phyloP scores from a whole-genome alignment of 2,329 filamentous ascomycete species.

The Stenocarpella maydis region DNA sequence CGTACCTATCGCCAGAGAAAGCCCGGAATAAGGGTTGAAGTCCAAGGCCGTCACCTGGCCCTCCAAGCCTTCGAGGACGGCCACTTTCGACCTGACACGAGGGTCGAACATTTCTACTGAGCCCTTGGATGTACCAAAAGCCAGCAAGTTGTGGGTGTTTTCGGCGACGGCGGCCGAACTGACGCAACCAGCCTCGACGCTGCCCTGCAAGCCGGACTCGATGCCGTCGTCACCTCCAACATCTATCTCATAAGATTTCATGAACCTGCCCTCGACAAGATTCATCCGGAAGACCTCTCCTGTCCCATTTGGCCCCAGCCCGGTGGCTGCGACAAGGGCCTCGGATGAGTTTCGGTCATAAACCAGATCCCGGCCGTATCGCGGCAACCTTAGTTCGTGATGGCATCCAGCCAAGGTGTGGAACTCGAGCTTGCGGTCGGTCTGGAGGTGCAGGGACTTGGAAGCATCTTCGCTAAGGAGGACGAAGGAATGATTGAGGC shows the following conservation, averaged over 20 bases:
- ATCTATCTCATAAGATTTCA: conserved; percentile 92
- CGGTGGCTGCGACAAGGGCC: conserved; percentile 85
- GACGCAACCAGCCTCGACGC: conserved; percentile 84
- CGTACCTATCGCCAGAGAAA: conserved; percentile 87
- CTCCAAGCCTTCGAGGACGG: conserved; percentile 73
- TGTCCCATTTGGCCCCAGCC: conserved; percentile 82
- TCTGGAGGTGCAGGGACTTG: conserved; percentile 93
- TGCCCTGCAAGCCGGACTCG: conserved; percentile 82
- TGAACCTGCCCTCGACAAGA: conserved; percentile 89
- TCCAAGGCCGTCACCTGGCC: conserved; percentile 86
- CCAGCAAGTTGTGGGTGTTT: conserved; percentile 85
- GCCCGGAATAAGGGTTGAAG: conserved; percentile 78
- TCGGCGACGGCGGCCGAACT: conserved; percentile 90
- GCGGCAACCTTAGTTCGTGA: conserved; percentile 86
- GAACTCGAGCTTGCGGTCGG: conserved; percentile 90
- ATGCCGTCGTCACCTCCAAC: conserved; percentile 83
- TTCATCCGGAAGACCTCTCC: conserved; percentile 95
- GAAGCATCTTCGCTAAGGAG: conserved; percentile 91
- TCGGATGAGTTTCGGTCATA: conserved; percentile 87
- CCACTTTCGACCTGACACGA: conserved; percentile 81
- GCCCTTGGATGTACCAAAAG: conserved; percentile 94
- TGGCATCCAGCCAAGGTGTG: conserved; percentile 90
- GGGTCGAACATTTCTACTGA: conserved; percentile 98
- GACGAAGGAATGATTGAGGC: conserved; percentile 89
- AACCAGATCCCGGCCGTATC: conserved; percentile 88